These are phyloP conservation scores for Schizosaccharomyces versatilis DNA, from an alignment of 1,139 yeast genomes.

Conservation along the genomic window DNA sequence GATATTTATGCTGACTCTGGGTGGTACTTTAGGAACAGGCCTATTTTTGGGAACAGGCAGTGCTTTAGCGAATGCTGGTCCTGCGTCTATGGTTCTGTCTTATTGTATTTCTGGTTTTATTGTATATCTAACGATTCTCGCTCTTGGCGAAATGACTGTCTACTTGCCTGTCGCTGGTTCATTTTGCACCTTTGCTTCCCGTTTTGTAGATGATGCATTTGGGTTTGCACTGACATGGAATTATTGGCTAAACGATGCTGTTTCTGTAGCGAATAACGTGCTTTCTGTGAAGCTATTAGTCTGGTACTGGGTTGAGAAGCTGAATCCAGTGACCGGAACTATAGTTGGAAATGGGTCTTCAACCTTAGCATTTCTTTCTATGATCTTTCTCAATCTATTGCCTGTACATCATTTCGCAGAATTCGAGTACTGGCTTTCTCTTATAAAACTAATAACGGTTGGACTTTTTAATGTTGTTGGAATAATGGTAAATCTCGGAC, in stretches of 20 bases:
- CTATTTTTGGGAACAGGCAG: constrained; percentile 38
- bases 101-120: constrained; percentile 39
- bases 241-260: constrained; percentile 52
- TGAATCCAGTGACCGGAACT: too few species aligned
- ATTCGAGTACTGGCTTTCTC: constrained; percentile 44
- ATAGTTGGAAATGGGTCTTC: too few species aligned
- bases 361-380: neutral
- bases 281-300: constrained; percentile 59
- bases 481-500: constrained; percentile 24
- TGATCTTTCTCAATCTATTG: constrained; percentile 15
- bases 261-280: constrained; percentile 59
- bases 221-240: constrained; percentile 66
- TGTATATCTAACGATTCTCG: constrained; percentile 48
- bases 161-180: constrained; percentile 21
- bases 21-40: constrained; percentile 18
- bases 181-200: constrained; percentile 24
- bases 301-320: constrained; percentile 32
- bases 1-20: constrained; percentile 59
- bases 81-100: constrained; percentile 42
- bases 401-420: constrained; percentile 30
- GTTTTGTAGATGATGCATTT: constrained; percentile 68
- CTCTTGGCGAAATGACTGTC: constrained; percentile 57
- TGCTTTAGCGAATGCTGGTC: constrained; percentile 44
- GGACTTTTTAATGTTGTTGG: constrained; percentile 17
- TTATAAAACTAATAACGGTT: constrained; percentile 37